These are phyloP conservation scores for Biscutella laevigata DNA, from an alignment of 441 rosid species.

Conservation along the genomic window DNA sequence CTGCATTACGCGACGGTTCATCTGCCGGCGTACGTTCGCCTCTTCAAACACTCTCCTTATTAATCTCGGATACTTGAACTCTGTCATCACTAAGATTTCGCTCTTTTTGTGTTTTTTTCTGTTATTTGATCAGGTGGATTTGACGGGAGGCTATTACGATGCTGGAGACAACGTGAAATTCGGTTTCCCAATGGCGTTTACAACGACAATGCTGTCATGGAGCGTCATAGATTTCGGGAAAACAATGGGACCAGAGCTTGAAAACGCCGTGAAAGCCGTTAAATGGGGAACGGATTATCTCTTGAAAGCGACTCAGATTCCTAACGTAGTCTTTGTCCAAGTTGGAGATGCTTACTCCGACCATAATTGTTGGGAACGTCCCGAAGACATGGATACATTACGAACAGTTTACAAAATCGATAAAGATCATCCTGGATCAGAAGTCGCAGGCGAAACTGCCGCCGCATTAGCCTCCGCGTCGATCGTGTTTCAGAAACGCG, in stretches of 20 bases:
- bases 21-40: constrained; percentile 57
- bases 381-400: constrained; percentile 61
- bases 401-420: constrained; percentile 50
- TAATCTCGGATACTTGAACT: not conserved
- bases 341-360: constrained; percentile 65
- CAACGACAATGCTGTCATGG: constrained; percentile 65
- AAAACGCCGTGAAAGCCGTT: constrained; percentile 43
- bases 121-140: constrained; percentile 37
- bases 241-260: constrained; percentile 33
- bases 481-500: constrained; percentile 40
- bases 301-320: constrained; percentile 46
- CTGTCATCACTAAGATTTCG: not conserved
- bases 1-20: constrained; percentile 75
- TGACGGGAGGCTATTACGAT: constrained; percentile 70
- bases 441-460: constrained; percentile 54
- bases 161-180: constrained; percentile 76
- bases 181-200: constrained; percentile 69
- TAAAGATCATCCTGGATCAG: constrained; percentile 51
- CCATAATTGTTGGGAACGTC: constrained; percentile 67
- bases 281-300: constrained; percentile 69
- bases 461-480: constrained; percentile 66
- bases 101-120: not conserved
- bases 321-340: constrained; percentile 48
- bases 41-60: too few relatives aligned
- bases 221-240: constrained; percentile 49